These are phyloP conservation scores for Chloranthus sessilifolius DNA, from an alignment of 164 flowering plant species.

Conservation along the genomic window DNA sequence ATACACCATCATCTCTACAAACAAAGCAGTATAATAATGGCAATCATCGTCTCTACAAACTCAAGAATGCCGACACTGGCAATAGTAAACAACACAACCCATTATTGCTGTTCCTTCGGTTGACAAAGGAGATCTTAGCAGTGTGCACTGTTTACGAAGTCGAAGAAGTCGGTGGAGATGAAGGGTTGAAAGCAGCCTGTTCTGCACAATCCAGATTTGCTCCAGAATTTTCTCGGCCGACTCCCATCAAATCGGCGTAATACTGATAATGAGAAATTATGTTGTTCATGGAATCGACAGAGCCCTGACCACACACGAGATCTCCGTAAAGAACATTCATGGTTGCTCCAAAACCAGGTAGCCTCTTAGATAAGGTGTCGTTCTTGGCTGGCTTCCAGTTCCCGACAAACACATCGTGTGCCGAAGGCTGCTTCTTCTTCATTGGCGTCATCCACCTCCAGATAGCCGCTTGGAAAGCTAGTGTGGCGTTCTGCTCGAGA, in stretches of 20 bases:
- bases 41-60: no score
- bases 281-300: slow-evolving; percentile 61
- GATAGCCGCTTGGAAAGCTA: slow-evolving; percentile 81
- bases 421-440: slow-evolving; percentile 66
- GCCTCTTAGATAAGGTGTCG: slow-evolving; percentile 65
- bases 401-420: slow-evolving; percentile 73
- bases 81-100: no score
- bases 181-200: slow-evolving; percentile 61
- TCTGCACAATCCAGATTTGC: slow-evolving; percentile 64
- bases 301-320: slow-evolving; percentile 62
- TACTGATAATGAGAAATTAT: slow-evolving; percentile 66
- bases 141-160: slow-evolving; percentile 45
- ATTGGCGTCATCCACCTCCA: slow-evolving; percentile 72
- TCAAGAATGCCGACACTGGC: no score
- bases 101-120: no score
- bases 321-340: slow-evolving; percentile 85
- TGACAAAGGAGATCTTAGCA: no score
- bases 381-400: slow-evolving; percentile 90
- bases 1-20: no score
- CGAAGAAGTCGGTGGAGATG: slow-evolving; percentile 23
- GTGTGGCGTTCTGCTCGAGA: slow-evolving; percentile 80
- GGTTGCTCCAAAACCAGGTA: slow-evolving; percentile 81
- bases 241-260: slow-evolving; percentile 77
- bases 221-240: slow-evolving; percentile 69
- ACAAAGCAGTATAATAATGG: no score